Conservation (phyloP, 2,329 filamentous ascomycete genomes). For the Diaporthe citri region DNA sequence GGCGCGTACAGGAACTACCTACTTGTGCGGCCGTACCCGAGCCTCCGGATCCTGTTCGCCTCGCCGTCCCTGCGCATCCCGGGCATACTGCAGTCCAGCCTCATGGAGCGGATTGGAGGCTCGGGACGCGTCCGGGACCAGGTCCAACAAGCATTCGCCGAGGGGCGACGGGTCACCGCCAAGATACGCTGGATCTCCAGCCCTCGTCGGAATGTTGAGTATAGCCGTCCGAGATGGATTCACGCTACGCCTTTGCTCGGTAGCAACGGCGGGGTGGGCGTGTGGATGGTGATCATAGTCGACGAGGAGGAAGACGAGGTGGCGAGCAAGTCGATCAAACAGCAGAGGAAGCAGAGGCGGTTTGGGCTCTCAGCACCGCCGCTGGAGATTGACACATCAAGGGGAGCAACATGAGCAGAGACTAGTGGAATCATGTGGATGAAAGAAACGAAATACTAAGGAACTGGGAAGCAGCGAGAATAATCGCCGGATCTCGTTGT, state of each 20-base stretch:
- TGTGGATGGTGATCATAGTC: constrained; percentile 83
- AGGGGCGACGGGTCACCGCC: constrained; percentile 78
- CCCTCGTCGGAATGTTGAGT: constrained; percentile 61
- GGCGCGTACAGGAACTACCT: constrained; percentile 68
- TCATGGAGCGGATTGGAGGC: constrained; percentile 67
- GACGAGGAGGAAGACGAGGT: constrained; percentile 65
- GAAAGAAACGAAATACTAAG: no score
- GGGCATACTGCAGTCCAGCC: constrained; percentile 73
- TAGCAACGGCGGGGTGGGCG: constrained; percentile 75
- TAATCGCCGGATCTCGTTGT: not conserved
- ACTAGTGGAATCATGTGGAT: no score
- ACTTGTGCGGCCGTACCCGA: constrained; percentile 75
- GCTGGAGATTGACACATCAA: not conserved
- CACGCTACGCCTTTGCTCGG: constrained; percentile 82
- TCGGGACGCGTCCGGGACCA: constrained; percentile 60
- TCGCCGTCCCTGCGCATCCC: constrained; percentile 76
- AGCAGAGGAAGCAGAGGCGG: not conserved
- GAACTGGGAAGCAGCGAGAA: not conserved
- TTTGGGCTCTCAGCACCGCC: not conserved
- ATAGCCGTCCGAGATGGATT: constrained; percentile 74
- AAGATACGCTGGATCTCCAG: constrained; percentile 78
- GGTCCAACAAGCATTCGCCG: constrained; percentile 69
- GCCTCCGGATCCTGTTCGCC: constrained; percentile 75
- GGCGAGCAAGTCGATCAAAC: not conserved
- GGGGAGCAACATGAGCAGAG: not conserved